Evolutionary conservation across 768 basidiomycete genomes (phyloP), one percentile per base, ranked within the genome.

Genomic region (Pleurotus giganteus): DNA sequence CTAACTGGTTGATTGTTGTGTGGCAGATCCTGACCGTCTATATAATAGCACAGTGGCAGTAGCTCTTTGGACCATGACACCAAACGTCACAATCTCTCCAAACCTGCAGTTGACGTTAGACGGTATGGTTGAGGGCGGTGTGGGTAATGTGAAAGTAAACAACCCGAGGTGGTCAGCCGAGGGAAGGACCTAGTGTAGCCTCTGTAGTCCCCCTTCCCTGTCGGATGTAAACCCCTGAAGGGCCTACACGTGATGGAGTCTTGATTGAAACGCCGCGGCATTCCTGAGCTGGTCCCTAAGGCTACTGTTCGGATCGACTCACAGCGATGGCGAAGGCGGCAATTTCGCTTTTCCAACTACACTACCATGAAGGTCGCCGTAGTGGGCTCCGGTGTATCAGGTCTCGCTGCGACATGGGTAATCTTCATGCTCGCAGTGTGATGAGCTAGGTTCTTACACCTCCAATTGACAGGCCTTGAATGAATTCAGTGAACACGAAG

Each of bases 351-450:
- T 41, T 41, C 6, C 39, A 41, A 41, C 12, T 13, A 32, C 7
- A 46, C 36, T 17, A 49, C 56, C 54, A 82, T 83, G 81, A 84
- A 76, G 61, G 73, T 91, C 42, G 89, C 88, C 2, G 83, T 91
- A 26, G 79, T 91, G 17, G 90, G 88, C 4, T 84, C 86, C 41
- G 89, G 89, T 6, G 83, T 88, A n/a, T 84, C 86, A 29, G 89
- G 89, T n/a, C 77, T 92, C 2, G 85, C 77, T 17, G 85, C 88
- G 12, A 84, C 85, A 8, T 91, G 89, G 88, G 87, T 84, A 53
- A 58, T 44, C 13, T 26, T 8, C n/a, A 8, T 47, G 24, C 5
- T 46, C 34, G 21, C 27, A 12, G 9, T 42, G n/a, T 50, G 43
- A 32, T 26, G 27, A 26, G 32, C 6, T 29, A 7, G 1, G 12